These are phyloP conservation scores for Astragalus membranaceus DNA, from an alignment of 306 rosid species.

Conservation along the genomic window DNA sequence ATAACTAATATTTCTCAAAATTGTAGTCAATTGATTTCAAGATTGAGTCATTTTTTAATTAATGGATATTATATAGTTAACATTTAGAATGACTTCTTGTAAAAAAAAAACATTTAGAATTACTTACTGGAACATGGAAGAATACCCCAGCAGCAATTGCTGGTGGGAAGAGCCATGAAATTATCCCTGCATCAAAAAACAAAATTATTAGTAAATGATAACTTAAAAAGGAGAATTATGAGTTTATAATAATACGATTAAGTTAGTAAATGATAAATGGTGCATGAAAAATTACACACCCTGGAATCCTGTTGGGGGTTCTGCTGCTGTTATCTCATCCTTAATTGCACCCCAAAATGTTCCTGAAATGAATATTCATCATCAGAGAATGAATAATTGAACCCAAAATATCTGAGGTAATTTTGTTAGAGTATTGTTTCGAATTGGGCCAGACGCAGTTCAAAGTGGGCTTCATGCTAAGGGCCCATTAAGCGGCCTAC, in stretches of 20 bases:
- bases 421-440: too few species aligned
- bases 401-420: too few species aligned
- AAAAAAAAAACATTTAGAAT: not conserved
- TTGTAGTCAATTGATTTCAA: not conserved
- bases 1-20: not conserved
- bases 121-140: slow-evolving; percentile 91
- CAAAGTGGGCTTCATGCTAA: too few species aligned
- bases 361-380: slow-evolving; percentile 35
- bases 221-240: not conserved
- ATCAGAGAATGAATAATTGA: not conserved
- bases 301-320: slow-evolving; percentile 89
- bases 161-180: slow-evolving; percentile 89
- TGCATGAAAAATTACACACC: slow-evolving; percentile 33
- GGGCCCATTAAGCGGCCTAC: too few species aligned
- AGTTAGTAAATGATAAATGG: not conserved
- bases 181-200: slow-evolving; percentile 45
- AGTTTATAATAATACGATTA: not conserved
- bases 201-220: slow-evolving; percentile 15
- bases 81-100: slow-evolving; percentile 46
- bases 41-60: slow-evolving; percentile 1
- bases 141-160: slow-evolving; percentile 71
- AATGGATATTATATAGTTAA: not conserved
- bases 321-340: slow-evolving; percentile 54
- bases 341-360: slow-evolving; percentile 65
- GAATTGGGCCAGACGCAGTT: too few species aligned